phyloP scores from a whole-genome alignment of 2,329 filamentous ascomycete genomes.

The Chrysosphaeria jannelii region DNA sequence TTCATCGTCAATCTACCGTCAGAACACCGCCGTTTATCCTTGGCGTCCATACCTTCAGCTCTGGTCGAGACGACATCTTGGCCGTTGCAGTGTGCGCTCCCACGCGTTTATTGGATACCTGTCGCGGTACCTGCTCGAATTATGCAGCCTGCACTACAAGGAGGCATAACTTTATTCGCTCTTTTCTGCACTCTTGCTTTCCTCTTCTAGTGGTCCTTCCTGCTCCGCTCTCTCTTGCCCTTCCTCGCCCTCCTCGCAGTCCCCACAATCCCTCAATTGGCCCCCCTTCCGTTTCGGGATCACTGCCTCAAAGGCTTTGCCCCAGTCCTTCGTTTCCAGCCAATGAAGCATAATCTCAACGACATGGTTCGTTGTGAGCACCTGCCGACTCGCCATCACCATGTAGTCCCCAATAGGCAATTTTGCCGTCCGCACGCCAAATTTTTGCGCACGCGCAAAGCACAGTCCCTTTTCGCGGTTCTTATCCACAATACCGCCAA shows the following conservation, averaged over 20 bases:
- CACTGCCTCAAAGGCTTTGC: constrained; percentile 56
- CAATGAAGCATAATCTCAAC: constrained; percentile 88
- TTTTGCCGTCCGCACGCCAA: constrained; percentile 61
- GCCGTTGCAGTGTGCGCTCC: too few species aligned
- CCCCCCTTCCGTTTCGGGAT: constrained; percentile 81
- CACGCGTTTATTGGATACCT: too few species aligned
- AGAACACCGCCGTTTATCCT: too few species aligned
- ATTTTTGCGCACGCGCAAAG: constrained; percentile 46
- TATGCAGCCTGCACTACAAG: too few species aligned
- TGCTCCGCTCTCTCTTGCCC: constrained; percentile 6
- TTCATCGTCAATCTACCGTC: constrained; percentile 73
- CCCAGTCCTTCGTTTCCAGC: constrained; percentile 80
- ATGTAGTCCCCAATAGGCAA: constrained; percentile 89
- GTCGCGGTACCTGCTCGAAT: too few species aligned
- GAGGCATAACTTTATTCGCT: too few species aligned
- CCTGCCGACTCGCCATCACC: constrained; percentile 60
- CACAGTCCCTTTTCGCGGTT: constrained; percentile 91
- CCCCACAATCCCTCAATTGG: constrained; percentile 24
- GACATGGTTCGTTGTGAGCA: constrained; percentile 85
- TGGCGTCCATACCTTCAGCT: constrained; percentile 39
- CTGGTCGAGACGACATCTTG: constrained; percentile 39
- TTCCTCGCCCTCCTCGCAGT: constrained; percentile 5
- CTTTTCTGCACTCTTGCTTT: neutral
- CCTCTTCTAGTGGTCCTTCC: neutral
- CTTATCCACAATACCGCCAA: constrained; percentile 83